Base-by-base conservation (phyloP, 345 rosid species). In the Aquilaria malaccensis region DNA sequence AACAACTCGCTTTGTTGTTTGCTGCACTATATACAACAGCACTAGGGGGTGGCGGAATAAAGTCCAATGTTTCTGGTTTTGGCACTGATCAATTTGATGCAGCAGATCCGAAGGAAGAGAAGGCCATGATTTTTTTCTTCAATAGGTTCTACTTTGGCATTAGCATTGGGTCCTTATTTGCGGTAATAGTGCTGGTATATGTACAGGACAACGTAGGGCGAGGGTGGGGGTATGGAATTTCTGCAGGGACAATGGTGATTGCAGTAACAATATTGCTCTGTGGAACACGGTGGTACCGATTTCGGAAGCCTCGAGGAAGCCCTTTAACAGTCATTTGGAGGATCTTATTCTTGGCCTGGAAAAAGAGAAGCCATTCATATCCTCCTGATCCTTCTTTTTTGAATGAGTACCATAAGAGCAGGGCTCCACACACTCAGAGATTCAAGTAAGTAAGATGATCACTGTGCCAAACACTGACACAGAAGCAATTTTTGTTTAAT, bases 151-250 rank as follows among this genome's bases (percentile, higher is more conserved):
- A 81, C 47, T 85, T 88, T 58, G 71, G 72, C 33, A 83, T 89
- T 59, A 93, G 94, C 67, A 63, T 85, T 0, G 98, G 98, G 33
- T 93, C 98, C 10, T 78, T 93, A 45, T 87, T 89, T 63, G 83
- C 96, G 0, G 91, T 83, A 31, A 76, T 78, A 56, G 94, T 73
- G 58, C 88, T 92, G 4, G 95, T 92, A 2, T 92, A 92, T 65
- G 64, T 89, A 30, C 98, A 92, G 66, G 98, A 89, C 72, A 87
- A 92, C 31, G 77, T 92, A 2, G 98, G 95, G 58, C 81, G 98
- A 80, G 96, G 95, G 13, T 85, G 91, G 89, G 98, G 96, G 3
- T 92, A 92, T 62, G 98, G 98, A 6, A 81, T 86, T 54, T 85
- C 95, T 0, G 96, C 95, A 3, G 96, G 75, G 54, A 81, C 98